phyloP scores from a whole-genome alignment of 2,329 filamentous ascomycete genomes.

The Colletotrichum higginsianum region DNA sequence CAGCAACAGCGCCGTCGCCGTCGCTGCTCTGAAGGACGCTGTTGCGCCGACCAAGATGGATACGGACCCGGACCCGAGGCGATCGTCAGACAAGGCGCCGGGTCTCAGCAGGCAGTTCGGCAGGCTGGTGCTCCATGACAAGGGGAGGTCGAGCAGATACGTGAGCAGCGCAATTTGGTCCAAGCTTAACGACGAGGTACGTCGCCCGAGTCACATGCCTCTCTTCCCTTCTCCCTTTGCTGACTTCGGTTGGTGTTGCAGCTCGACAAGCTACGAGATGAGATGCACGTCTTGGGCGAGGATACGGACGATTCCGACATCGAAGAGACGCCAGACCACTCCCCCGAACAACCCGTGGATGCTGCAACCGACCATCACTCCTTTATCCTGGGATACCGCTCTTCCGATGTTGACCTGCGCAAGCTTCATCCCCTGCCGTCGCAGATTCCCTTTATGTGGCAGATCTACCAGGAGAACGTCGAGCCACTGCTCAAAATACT shows the following conservation, averaged over 20 bases:
- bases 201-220: conserved; percentile 36
- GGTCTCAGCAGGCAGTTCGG: conserved; percentile 71
- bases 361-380: conserved; percentile 72
- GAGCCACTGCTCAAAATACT: conserved; percentile 81
- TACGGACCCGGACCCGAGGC: conserved; percentile 44
- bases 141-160: conserved; percentile 78
- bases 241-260: conserved; percentile 42
- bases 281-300: conserved; percentile 54
- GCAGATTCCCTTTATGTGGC: conserved; percentile 78
- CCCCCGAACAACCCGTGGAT: conserved; percentile 53
- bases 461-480: conserved; percentile 80
- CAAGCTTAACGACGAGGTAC: conserved; percentile 80
- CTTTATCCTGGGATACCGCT: conserved; percentile 82
- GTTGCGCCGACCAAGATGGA: conserved; percentile 27
- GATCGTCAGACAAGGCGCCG: conserved; percentile 43
- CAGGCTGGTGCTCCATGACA: conserved; percentile 78
- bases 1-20: no score
- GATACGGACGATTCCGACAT: conserved; percentile 72
- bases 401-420: conserved; percentile 76
- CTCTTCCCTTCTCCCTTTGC: conserved; percentile 41
- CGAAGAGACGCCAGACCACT: conserved; percentile 68
- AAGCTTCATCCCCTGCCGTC: conserved; percentile 76
- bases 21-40: neutral
- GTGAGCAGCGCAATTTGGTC: conserved; percentile 85
- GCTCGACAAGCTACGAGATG: conserved; percentile 60